Evolutionary conservation across 176 grass and related monocot species (phyloP).

Genomic region (Zoysia japonica): DNA sequence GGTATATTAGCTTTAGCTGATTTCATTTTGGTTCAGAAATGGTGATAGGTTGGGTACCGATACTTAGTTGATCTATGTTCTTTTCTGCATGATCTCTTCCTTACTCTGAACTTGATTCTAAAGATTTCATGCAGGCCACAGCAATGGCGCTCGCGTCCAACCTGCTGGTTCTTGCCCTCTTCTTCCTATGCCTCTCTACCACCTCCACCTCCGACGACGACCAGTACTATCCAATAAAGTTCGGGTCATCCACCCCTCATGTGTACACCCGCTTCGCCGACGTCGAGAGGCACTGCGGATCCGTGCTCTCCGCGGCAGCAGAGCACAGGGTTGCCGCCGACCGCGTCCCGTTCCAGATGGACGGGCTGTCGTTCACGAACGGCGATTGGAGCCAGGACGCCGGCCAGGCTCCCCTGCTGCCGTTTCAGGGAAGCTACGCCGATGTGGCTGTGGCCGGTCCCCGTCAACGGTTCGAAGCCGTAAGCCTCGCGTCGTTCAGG

Average conservation of each 20-base stretch:
- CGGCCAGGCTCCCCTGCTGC: constrained; percentile 43
- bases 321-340: constrained; percentile 21
- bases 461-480: neutral
- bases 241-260: constrained; percentile 19
- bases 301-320: constrained; percentile 35
- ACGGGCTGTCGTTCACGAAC: constrained; percentile 42
- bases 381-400: constrained; percentile 51
- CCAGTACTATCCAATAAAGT: neutral
- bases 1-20: too few species aligned
- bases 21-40: neutral
- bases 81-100: too few species aligned
- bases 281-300: constrained; percentile 40
- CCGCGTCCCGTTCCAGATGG: neutral
- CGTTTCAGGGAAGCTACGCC: constrained; percentile 23
- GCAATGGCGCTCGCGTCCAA: neutral
- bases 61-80: neutral
- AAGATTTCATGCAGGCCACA: neutral
- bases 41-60: neutral
- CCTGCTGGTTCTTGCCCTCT: neutral
- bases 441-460: neutral
- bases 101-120: neutral
- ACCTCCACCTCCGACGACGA: neutral
- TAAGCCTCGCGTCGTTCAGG: constrained; percentile 47
- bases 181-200: constrained; percentile 14
- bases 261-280: constrained; percentile 38